Conservation (phyloP, 108 stramenopile species). For the Ochromonas danica region DNA sequence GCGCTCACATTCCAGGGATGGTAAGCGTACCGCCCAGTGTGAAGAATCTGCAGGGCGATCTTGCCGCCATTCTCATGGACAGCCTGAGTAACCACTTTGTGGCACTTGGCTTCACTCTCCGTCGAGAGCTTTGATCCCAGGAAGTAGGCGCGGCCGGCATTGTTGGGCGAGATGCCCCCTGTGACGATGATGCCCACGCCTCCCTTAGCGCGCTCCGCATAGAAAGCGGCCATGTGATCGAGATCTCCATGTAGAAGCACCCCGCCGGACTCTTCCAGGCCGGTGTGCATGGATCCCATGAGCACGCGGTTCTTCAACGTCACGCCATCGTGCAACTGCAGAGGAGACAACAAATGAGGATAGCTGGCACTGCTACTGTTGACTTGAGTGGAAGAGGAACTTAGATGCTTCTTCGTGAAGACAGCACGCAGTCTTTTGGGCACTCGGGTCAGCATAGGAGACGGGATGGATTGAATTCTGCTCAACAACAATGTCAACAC, state of each 20-base stretch:
- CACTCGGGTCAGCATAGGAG: too few relatives aligned
- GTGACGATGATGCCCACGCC: conserved; percentile 94
- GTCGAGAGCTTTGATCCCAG: conserved; percentile 83
- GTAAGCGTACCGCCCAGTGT: conserved; percentile 83
- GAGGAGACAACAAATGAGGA: background rate
- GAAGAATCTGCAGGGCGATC: conserved; percentile 79
- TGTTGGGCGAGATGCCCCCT: conserved; percentile 91
- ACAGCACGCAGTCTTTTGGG: too few relatives aligned
- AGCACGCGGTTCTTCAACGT: conserved; percentile 79
- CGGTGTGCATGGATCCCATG: conserved; percentile 96
- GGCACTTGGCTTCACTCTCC: conserved; percentile 70
- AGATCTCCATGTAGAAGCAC: conserved; percentile 59
- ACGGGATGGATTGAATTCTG: too few relatives aligned
- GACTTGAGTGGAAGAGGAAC: too few relatives aligned
- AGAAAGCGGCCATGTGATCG: conserved; percentile 84
- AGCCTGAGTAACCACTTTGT: conserved; percentile 79
- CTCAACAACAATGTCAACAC: too few relatives aligned
- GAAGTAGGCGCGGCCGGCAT: conserved; percentile 82
- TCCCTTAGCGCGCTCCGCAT: conserved; percentile 80
- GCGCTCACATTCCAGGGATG: conserved; percentile 88
- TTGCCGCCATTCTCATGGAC: conserved; percentile 70
- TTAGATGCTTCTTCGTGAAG: too few relatives aligned
- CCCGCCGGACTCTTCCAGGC: conserved; percentile 72
- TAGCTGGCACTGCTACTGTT: too few relatives aligned
- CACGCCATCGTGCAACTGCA: background rate